Conservation (phyloP, 352 stramenopile species). For the Blastocystis hominis region DNA sequence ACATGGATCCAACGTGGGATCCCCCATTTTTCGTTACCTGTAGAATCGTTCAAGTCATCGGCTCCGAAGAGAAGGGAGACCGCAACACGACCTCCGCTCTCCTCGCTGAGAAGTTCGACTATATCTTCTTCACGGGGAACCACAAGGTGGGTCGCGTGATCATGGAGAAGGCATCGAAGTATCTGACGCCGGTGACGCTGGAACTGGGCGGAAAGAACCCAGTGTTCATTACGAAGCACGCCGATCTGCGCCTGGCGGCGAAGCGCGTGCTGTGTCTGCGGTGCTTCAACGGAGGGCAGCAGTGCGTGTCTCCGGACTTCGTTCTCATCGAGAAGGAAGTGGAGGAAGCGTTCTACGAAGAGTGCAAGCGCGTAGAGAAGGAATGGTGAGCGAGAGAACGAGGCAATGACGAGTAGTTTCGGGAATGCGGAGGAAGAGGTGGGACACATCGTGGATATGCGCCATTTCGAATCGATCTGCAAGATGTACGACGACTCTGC, state of each 20-base stretch:
- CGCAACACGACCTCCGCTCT: slow-evolving; percentile 12
- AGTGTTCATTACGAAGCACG: slow-evolving; percentile 70
- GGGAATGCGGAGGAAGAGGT: slow-evolving; percentile 52
- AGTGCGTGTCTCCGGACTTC: slow-evolving; percentile 84
- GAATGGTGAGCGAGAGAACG: not conserved
- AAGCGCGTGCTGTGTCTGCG: slow-evolving; percentile 74
- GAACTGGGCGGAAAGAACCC: slow-evolving; percentile 85
- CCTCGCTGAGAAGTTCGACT: slow-evolving; percentile 59
- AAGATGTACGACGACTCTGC: slow-evolving; percentile 65
- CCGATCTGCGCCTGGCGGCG: slow-evolving; percentile 65
- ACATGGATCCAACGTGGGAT: slow-evolving; percentile 62
- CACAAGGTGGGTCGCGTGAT: slow-evolving; percentile 74
- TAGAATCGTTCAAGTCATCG: slow-evolving; percentile 45
- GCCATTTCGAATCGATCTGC: slow-evolving; percentile 65
- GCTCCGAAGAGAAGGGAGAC: not conserved
- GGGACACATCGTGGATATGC: slow-evolving; percentile 69
- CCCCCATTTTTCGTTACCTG: not conserved
- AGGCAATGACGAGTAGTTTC: not conserved
- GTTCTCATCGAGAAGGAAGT: slow-evolving; percentile 73
- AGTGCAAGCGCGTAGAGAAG: slow-evolving; percentile 58
- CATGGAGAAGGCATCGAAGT: slow-evolving; percentile 75
- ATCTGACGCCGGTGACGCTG: slow-evolving; percentile 80
- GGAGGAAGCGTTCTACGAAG: slow-evolving; percentile 63
- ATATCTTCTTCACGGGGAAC: slow-evolving; percentile 72
- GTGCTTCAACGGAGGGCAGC: slow-evolving; percentile 81